Evolutionary conservation across 345 rosid species (phyloP), one percentile per base, ranked within the genome.

Genomic region (Dipteronia dyeriana): DNA sequence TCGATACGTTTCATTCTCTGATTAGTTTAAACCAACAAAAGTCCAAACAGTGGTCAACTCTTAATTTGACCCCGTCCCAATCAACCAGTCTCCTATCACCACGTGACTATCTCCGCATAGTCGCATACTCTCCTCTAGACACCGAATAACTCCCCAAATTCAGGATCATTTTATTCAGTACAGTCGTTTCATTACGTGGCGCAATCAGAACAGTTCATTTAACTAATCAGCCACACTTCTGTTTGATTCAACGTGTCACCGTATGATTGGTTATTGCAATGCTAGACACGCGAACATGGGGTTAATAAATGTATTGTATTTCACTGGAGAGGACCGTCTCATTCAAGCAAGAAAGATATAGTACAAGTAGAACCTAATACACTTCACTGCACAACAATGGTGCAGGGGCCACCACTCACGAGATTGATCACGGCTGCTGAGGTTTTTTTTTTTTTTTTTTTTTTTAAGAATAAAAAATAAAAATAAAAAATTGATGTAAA

Each of bases 391-490:
- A 26, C 16, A 31, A 19, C 70, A 64, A 65, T 2, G 68, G 45
- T 4, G 70, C 45, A 9, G 64, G 75, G 75, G 51, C 77, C 77
- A 45, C 71, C 71, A 47, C 17, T 31, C 71, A 51, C 71, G 78
- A 51, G 78, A 65, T 12, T 49, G 17, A 47, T 3, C 53, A 23
- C 63, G 22, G 78, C 69, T 12, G 38, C 39, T 9, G 12, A 11
- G 38, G 1, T 29, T 12, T 1, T 29, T 29, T 12, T 9, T 23
- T 17, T n/a, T 56, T 9, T 59, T 19, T 22, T 3, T 19, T 12
- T 9, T 3, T 19, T 16, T 22, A 47, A 73, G 13, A 11, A 3
- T 39, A 72, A 72, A 23, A 49, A 23, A 45, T 26, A 2, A 51
- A 70, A 14, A 17, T 19, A 19, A 16, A n/a, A 1, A n/a, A 0